Base-by-base conservation (phyloP, 495 filamentous ascomycete species). In the Chaetomium cochliodes region DNA sequence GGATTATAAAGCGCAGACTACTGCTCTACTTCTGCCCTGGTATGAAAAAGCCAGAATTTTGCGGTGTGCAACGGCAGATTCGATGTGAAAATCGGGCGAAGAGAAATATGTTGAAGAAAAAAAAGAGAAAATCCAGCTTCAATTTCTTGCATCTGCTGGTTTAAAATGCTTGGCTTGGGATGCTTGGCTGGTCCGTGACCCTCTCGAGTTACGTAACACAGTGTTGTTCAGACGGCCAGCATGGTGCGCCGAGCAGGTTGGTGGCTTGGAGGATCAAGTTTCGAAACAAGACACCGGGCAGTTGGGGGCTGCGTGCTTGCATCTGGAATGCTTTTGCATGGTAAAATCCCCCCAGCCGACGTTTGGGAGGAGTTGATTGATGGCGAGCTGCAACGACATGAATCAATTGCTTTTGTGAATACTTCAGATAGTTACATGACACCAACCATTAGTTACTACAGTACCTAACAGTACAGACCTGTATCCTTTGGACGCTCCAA, bases 1-100 rank as follows among this genome's bases (percentile, higher is more conserved):
- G 69, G 75, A 76, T 77, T 76, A 73, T 74, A 73, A 77, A 71
- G 66, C 68, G 73, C 70, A 57, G 26, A 25, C 20, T 26, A 56
- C 62, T 70, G 37, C 25, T 77, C 75, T 77, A 68, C 75, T 77
- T 77, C 73, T 61, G 47, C 68, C 64, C 56, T 58, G 42, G 55
- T 57, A 51, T 63, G 70, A 76, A 76, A 53, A 65, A 53, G 63
- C 72, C 60, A 65, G 61, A 28, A 16, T 26, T 66, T 58, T 67
- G 60, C 58, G 26, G 60, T 16, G 39, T 56, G 64, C 50, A 69
- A 58, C 30, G 61, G 67, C 60, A 53, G 51, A 62, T 63, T 58
- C 65, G 59, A 57, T 42, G 55, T 25, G 47, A 37, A 41, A 58
- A 2, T 47, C 39, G 42, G 61, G 61, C 61, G 61, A 63, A 63